Conservation (phyloP, 257 asterid genomes). For the Solanum gandarillasii region DNA sequence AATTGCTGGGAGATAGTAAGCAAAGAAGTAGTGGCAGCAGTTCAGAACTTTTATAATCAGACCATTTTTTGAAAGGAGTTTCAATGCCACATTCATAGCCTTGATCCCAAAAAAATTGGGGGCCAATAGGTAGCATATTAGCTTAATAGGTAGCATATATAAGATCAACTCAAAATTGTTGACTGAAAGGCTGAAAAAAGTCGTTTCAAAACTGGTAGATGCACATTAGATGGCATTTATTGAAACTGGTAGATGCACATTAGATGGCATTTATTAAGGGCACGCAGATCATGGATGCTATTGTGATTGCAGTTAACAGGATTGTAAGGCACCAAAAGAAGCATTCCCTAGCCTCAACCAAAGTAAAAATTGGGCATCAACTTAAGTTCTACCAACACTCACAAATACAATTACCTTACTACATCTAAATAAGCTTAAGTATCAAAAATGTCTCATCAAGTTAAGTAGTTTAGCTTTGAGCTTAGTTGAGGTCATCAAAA, state of each 20-base stretch:
- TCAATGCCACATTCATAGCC: neutral
- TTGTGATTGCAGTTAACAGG: neutral
- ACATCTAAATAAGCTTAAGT: neutral
- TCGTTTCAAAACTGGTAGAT: neutral
- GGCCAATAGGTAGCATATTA: neutral
- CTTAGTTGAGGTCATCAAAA: neutral
- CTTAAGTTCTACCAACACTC: neutral
- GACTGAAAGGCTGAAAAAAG: neutral
- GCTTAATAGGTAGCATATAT: neutral
- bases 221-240: too few relatives aligned
- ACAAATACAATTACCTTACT: neutral
- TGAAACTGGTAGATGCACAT: neutral
- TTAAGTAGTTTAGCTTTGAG: neutral
- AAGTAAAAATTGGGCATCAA: neutral
- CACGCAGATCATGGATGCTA: neutral
- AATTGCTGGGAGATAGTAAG: neutral
- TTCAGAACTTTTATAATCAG: neutral
- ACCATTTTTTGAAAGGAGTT: neutral
- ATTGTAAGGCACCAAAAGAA: neutral
- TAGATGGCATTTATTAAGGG: neutral
- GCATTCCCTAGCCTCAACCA: neutral
- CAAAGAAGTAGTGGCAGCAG: neutral
- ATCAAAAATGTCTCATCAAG: neutral
- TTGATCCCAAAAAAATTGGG: neutral
- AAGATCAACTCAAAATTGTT: neutral